Conservation (phyloP, 2,329 filamentous ascomycete species). For the Penicillium sp. region DNA sequence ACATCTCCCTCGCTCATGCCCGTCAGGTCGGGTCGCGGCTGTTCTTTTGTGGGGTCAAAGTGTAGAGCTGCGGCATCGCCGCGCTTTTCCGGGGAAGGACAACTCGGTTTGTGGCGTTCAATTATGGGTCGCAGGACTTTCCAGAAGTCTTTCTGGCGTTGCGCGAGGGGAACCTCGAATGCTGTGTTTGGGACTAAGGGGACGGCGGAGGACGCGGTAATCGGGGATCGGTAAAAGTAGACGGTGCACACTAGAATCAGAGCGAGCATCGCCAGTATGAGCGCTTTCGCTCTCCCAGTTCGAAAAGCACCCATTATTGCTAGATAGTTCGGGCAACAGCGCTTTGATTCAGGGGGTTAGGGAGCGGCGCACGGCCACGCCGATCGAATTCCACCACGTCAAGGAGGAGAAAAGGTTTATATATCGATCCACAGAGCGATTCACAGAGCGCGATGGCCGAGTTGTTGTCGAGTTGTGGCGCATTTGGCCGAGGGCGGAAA, state of each 20-base stretch:
- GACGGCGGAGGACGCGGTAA: constrained; percentile 27
- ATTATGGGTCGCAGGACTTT: constrained; percentile 36
- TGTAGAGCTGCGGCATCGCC: constrained; percentile 24
- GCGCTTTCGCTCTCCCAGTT: constrained; percentile 29
- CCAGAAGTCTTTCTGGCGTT: constrained; percentile 41
- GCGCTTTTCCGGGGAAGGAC: constrained; percentile 29
- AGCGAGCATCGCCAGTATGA: constrained; percentile 29
- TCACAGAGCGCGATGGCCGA: background rate
- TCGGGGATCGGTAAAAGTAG: constrained; percentile 39
- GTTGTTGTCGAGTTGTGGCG: constrained; percentile 1
- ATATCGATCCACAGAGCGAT: background rate
- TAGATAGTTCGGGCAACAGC: background rate
- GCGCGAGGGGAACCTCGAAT: constrained; percentile 34
- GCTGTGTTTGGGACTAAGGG: constrained; percentile 33
- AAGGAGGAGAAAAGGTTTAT: background rate
- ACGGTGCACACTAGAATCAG: constrained; percentile 35
- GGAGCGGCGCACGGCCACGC: constrained; percentile 22
- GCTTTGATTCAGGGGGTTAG: constrained; percentile 10
- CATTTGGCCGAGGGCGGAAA: constrained; percentile 1
- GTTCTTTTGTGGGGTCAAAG: constrained; percentile 31
- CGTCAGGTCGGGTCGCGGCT: constrained; percentile 38
- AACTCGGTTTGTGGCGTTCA: constrained; percentile 32
- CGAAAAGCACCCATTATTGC: constrained; percentile 28
- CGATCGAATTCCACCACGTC: constrained; percentile 9
- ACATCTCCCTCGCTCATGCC: constrained; percentile 34